Evolutionary conservation across 2,329 filamentous ascomycete genomes (phyloP), one percentile per base, ranked within the genome.

Genomic region (Cercospora sesami): DNA sequence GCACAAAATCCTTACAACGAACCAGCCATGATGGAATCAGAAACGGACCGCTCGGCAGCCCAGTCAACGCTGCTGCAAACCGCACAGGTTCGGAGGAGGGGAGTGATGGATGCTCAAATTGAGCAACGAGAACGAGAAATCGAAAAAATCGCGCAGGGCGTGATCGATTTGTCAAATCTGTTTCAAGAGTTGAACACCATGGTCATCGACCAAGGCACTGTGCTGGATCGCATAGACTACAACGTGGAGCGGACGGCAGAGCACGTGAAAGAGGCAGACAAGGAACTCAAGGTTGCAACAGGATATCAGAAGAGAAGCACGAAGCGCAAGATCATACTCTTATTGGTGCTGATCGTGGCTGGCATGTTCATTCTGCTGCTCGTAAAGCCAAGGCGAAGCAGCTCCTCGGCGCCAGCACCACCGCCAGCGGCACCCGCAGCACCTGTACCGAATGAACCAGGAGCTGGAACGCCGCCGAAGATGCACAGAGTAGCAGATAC

Each of bases 181-280:
- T 99, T 99, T 83, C 92, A 96, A 70, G 95, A 99, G 76, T 83
- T 99, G 31, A 95, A 99, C 80, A 90, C 86, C 59, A 98, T 99
- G 94, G 93, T 85, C 67, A 85, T 85, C 55, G 83, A 85, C 69
- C 83, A 85, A 71, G 83, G 83, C 30, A 84, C 79, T 64, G 81
- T 85, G 77, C 77, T 85, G 10, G 83, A 85, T 67, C 80, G 83
- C 42, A 84, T 85, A 68, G 83, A 85, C 72, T 99, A 97, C 82
- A 99, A 99, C 75, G 93, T 99, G 63, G 95, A 99, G 81, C 87
- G 90, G 69, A 97, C 98, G 91, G 88, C 89, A n/a, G 90, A 89
- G 21, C 93, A 98, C 76, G 93, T 99, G 67, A 96, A 97, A 78
- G 91, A 86, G 21, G 95, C 95, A 3, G 92, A 97, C 70, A 95